Percentiles rank a stretch among this genome's conserved stretches.
These are phyloP conservation scores for Penicillium sp. DNA, from an alignment of 2,329 filamentous ascomycete genomes.

Conservation along the genomic window DNA sequence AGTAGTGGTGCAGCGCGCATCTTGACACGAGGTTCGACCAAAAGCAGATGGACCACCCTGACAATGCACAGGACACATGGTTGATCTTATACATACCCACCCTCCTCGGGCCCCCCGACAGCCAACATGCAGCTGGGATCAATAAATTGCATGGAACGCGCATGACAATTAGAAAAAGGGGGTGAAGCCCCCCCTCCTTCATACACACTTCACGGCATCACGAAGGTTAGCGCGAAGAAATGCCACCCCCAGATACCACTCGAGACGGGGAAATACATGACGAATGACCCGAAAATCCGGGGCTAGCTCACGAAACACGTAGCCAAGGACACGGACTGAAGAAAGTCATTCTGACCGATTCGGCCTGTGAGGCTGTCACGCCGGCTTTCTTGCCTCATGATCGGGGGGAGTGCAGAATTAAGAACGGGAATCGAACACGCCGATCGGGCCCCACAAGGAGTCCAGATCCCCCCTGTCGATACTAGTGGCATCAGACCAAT, in stretches of 20 bases:
- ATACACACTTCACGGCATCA: conserved; percentile 10
- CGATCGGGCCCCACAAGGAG: conserved; percentile 28
- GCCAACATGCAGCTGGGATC: conserved; percentile 5
- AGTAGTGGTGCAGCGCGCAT: conserved; percentile 28
- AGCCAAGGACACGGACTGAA: conserved; percentile 10
- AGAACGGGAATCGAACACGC: conserved; percentile 24
- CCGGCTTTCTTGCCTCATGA: conserved; percentile 29
- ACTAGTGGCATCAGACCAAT: conserved; percentile 13
- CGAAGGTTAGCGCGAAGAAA: conserved; percentile 12
- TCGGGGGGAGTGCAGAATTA: conserved; percentile 22
- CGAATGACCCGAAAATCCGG: conserved; percentile 22
- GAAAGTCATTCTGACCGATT: conserved; percentile 10
- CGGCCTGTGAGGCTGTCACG: conserved; percentile 21
- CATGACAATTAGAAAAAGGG: conserved; percentile 22
- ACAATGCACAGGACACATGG: conserved; percentile 14
- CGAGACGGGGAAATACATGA: conserved; percentile 26
- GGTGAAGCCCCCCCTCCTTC: conserved; percentile 8
- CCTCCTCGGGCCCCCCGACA: not conserved
- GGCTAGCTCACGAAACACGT: conserved; percentile 13
- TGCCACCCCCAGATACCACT: conserved; percentile 31
- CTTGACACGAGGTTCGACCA: conserved; percentile 16
- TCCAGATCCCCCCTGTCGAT: conserved; percentile 21
- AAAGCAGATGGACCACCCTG: not conserved
- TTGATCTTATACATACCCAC: conserved; percentile 20
- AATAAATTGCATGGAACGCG: conserved; percentile 19